Conservation (phyloP, 305 asterid species). For the Rubia peregrina region DNA sequence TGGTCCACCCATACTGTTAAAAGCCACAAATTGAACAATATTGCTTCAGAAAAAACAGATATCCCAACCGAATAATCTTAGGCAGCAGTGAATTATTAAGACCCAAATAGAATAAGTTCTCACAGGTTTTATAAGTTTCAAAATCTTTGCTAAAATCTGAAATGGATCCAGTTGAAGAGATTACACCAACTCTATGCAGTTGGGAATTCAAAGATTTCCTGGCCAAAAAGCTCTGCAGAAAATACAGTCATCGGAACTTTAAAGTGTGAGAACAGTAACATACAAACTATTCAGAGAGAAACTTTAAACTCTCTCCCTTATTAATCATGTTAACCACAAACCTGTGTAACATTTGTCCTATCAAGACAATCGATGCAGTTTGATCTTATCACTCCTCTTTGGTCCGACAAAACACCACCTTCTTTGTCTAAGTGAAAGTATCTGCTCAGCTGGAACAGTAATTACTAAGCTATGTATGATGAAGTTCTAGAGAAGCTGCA, state of each 20-base stretch:
- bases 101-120: conserved; percentile 22
- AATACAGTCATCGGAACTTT: conserved; percentile 13
- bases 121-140: conserved; percentile 66
- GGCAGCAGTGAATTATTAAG: conserved; percentile 7
- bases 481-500: conserved; percentile 6
- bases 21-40: conserved; percentile 17
- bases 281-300: conserved; percentile 7
- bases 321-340: conserved; percentile 27
- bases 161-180: conserved; percentile 57
- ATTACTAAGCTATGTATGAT: conserved; percentile 38
- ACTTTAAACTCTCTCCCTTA: conserved; percentile 9
- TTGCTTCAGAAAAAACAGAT: conserved; percentile 23
- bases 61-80: background rate
- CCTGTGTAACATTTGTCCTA: conserved; percentile 98
- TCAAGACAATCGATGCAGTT: conserved; percentile 98
- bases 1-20: conserved; percentile 87
- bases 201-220: conserved; percentile 63
- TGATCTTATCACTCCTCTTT: conserved; percentile 72
- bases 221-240: conserved; percentile 80
- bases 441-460: conserved; percentile 93
- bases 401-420: conserved; percentile 67
- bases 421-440: conserved; percentile 76
- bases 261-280: background rate
- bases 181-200: conserved; percentile 68
- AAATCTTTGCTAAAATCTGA: conserved; percentile 67